A percentile compares a stretch with the other conserved stretches of the same genome.
Evolutionary conservation across 129 eudicot species (phyloP).

Genomic region (Saposhnikovia divaricata): DNA sequence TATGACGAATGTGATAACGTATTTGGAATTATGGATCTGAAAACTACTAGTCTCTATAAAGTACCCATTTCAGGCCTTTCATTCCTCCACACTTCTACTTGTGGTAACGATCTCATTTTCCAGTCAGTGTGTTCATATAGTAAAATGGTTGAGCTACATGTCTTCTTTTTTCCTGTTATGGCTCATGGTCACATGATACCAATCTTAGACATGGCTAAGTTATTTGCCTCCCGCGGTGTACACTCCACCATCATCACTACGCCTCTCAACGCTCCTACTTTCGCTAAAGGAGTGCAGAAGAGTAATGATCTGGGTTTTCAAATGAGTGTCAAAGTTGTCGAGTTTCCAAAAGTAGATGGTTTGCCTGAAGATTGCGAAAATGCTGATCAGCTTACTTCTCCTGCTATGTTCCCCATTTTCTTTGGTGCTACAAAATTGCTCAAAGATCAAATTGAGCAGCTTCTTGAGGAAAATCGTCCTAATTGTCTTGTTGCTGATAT

Average conservation of each 20-base stretch:
- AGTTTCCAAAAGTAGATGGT: slow-evolving; percentile 7
- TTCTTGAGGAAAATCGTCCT: too few species aligned
- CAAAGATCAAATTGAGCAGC: too few species aligned
- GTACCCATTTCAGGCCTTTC: too few species aligned
- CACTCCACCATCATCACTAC: slow-evolving; percentile 21
- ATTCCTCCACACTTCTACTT: too few species aligned
- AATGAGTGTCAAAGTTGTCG: slow-evolving; percentile 5
- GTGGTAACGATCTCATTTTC: too few species aligned
- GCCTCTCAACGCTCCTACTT: slow-evolving; percentile 8
- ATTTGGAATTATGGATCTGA: too few species aligned
- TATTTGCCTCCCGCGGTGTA: slow-evolving; percentile 16
- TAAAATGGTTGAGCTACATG: background rate
- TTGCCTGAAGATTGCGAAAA: slow-evolving; percentile 16
- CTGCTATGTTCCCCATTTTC: background rate
- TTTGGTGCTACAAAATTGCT: background rate
- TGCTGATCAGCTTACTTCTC: background rate
- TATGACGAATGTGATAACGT: too few species aligned
- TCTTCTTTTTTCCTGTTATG: slow-evolving; percentile 19
- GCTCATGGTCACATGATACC: slow-evolving; percentile 32
- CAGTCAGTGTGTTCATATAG: too few species aligned
- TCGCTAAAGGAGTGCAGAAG: background rate
- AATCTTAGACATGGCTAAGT: slow-evolving; percentile 20
- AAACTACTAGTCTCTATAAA: too few species aligned
- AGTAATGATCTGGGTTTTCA: background rate
- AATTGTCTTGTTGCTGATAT: too few species aligned